Conservation (phyloP, 371 early-diverging fungal genomes). For the Circinella umbellata region DNA sequence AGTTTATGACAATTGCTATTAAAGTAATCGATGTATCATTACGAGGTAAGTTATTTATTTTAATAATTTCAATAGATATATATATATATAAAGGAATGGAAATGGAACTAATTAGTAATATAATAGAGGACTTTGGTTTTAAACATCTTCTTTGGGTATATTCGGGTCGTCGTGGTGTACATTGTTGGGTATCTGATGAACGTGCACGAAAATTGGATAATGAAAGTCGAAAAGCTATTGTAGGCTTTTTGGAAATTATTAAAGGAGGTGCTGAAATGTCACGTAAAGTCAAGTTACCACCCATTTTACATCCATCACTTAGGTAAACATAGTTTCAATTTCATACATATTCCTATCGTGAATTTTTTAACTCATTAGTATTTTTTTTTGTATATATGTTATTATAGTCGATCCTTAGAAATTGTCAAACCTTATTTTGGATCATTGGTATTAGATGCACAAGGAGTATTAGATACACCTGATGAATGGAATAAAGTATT, state of each 20-base stretch:
- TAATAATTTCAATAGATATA: too few species aligned
- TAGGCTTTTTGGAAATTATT: constrained; percentile 83
- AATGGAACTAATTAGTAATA: neutral
- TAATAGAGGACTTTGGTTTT: constrained; percentile 95
- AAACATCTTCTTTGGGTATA: constrained; percentile 95
- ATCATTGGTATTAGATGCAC: constrained; percentile 67
- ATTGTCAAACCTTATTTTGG: constrained; percentile 71
- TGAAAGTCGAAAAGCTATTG: constrained; percentile 85
- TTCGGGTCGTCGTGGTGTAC: constrained; percentile 98
- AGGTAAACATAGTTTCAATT: too few species aligned
- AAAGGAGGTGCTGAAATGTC: constrained; percentile 81
- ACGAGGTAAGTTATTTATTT: constrained; percentile 48
- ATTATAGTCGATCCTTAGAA: constrained; percentile 63
- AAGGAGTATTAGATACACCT: constrained; percentile 69
- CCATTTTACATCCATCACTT: constrained; percentile 65
- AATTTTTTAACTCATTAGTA: too few species aligned
- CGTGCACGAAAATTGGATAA: constrained; percentile 80
- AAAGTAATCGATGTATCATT: constrained; percentile 80
- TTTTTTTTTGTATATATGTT: too few species aligned
- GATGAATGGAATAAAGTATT: constrained; percentile 77
- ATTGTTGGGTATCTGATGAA: constrained; percentile 98
- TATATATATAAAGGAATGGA: too few species aligned
- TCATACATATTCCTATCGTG: too few species aligned
- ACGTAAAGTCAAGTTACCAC: constrained; percentile 72
- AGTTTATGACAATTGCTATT: constrained; percentile 92